Percentiles rank a stretch among this genome's conserved stretches.
These are phyloP conservation scores for Trichoderma sp. DNA, from an alignment of 2,329 filamentous ascomycete species.

Conservation along the genomic window DNA sequence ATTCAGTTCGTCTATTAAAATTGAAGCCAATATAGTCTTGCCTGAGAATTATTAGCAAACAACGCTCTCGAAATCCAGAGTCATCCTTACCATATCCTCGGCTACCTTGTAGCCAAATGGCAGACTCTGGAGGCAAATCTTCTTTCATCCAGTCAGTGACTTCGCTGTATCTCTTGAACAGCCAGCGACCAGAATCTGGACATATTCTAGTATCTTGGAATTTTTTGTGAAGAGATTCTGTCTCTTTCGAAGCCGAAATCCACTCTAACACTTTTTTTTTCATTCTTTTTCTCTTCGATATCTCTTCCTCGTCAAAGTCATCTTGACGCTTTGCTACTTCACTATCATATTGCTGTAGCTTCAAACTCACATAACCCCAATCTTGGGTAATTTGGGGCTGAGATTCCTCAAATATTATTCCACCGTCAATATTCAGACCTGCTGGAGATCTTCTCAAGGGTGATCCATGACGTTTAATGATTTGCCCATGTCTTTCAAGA, in stretches of 20 bases:
- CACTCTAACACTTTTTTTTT: neutral
- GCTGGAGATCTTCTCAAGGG: neutral
- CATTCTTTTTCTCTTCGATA: neutral
- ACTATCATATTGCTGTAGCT: neutral
- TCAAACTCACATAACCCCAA: neutral
- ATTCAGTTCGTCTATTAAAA: neutral
- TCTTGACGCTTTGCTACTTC: neutral
- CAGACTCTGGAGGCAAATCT: slow-evolving; percentile 3
- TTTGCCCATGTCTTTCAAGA: neutral
- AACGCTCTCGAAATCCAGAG: too few relatives aligned
- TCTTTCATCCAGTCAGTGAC: slow-evolving; percentile 13
- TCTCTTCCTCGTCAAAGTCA: neutral
- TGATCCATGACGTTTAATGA: neutral
- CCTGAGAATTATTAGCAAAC: neutral
- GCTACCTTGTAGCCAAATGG: slow-evolving; percentile 11
- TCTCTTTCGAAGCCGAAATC: slow-evolving; percentile 18
- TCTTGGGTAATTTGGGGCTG: neutral
- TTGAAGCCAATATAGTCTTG: neutral
- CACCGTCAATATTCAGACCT: neutral
- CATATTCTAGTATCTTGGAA: neutral
- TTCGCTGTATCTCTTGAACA: slow-evolving; percentile 8
- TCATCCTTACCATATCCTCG: slow-evolving; percentile 11
- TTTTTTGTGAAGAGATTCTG: neutral
- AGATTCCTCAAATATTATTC: neutral
- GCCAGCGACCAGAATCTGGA: slow-evolving; percentile 7